A percentile compares a stretch with the other conserved stretches of the same genome.
Evolutionary conservation across 202 grass and related monocot genomes (phyloP).

Genomic region (Tripidium arundinaceum): DNA sequence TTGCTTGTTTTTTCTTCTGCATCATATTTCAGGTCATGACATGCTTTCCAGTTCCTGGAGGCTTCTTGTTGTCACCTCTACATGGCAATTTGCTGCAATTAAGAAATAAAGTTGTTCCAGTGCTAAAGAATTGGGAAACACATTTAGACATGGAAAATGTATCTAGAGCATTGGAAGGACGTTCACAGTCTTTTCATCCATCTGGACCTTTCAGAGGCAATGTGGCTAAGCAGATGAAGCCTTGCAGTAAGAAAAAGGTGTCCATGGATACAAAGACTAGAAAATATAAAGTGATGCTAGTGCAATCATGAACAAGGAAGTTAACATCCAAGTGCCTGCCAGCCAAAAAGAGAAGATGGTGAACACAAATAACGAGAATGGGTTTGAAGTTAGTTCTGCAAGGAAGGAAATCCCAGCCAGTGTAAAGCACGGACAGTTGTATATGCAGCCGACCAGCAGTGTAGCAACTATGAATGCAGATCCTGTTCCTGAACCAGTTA

Average conservation of each 20-base stretch:
- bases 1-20: conserved; percentile 22
- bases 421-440: conserved; percentile 35
- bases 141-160: conserved; percentile 18
- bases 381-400: conserved; percentile 7
- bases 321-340: not conserved
- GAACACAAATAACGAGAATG: conserved; percentile 42
- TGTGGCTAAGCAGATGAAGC: conserved; percentile 28
- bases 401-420: conserved; percentile 37
- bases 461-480: not conserved
- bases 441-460: conserved; percentile 28
- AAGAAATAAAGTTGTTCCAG: conserved; percentile 30
- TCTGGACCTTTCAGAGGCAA: conserved; percentile 22
- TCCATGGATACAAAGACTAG: conserved; percentile 8
- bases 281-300: conserved; percentile 21
- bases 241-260: conserved; percentile 17
- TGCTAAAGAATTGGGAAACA: conserved; percentile 33
- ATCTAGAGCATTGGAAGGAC: not conserved
- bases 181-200: conserved; percentile 6
- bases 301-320: conserved; percentile 10
- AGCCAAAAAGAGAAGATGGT: conserved; percentile 26
- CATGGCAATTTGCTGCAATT: conserved; percentile 43
- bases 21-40: conserved; percentile 70
- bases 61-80: conserved; percentile 58
- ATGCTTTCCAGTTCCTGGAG: conserved; percentile 62
- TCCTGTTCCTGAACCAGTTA: conserved; percentile 34